Evolutionary conservation across 2,329 filamentous ascomycete genomes (phyloP).

Genomic region (Drechmeria coniospora): DNA sequence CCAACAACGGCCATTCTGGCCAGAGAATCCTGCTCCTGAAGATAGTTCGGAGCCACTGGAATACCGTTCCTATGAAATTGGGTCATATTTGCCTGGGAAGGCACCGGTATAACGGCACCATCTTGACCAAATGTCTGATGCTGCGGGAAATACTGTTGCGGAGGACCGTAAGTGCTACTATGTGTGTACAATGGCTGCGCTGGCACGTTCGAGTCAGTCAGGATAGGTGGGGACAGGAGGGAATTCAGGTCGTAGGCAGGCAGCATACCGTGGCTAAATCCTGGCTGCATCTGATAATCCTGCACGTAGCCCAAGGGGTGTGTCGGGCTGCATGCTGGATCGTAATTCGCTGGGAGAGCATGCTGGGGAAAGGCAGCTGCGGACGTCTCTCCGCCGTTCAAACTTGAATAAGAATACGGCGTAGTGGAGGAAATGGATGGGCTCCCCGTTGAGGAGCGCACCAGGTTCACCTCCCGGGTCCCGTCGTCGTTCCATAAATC

Average conservation of each 20-base stretch:
- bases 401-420: constrained; percentile 51
- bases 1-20: constrained; percentile 22
- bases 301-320: constrained; percentile 15
- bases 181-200: constrained; percentile 14
- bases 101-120: constrained; percentile 9
- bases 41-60: constrained; percentile 9
- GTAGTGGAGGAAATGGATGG: constrained; percentile 73
- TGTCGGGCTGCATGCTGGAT: constrained; percentile 15
- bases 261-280: constrained; percentile 17
- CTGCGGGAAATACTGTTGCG: constrained; percentile 21
- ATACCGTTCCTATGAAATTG: constrained; percentile 13
- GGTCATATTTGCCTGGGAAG: constrained; percentile 12
- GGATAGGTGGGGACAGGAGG: not conserved
- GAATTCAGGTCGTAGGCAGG: too few relatives aligned
- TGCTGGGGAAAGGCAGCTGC: constrained; percentile 16
- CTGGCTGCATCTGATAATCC: constrained; percentile 16
- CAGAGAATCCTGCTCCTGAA: constrained; percentile 15
- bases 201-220: constrained; percentile 2
- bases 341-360: constrained; percentile 22
- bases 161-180: constrained; percentile 18
- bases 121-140: constrained; percentile 17
- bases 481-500: constrained; percentile 54
- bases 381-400: constrained; percentile 23
- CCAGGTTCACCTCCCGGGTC: constrained; percentile 48
- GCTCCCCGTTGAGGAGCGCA: constrained; percentile 45